Base-by-base conservation (phyloP, 768 basidiomycete genomes). In the Erythrobasidium yunnanense region DNA sequence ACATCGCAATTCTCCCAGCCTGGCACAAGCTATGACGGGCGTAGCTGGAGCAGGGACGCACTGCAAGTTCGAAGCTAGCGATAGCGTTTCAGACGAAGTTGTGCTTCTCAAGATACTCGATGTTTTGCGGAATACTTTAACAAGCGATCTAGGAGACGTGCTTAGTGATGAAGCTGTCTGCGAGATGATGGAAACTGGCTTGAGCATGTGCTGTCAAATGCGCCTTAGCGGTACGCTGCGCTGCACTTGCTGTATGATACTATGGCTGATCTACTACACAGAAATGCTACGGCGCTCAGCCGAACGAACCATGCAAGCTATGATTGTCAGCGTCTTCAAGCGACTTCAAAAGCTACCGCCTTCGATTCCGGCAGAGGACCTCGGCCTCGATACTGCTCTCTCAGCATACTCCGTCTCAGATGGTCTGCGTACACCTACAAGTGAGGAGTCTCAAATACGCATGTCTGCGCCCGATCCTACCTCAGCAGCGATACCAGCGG, bases 31-130 rank as follows among this genome's bases (percentile, higher is more conserved):
- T 4, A 81, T 97, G 55, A 80, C 84, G 18, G 88, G 90, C 68
- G 81, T 95, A 66, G 92, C 91, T 75, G 86, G 83, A 67, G 85
- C 93, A 0, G 83, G 92, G 13, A 90, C 93, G 4, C 89, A 90
- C 73, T 96, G 93, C 81, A 91, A 93, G 78, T 99, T 99, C 73
- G 93, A 97, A 77, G 88, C 89, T 2, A 93, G 88, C 73, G 91
- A 96, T 74, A 89, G 89, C 1, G 90, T 91, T n/a, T 88, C 90
- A 4, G 95, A 99, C 77, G 95, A 99, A 76, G 87, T 95, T 6
- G 92, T 96, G 7, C 80, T 97, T 5, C 81, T 93, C 69, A 88
- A 85, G 75, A 90, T 97, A 66, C 83, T 97, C 80, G 82, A 85
- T 6, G 85, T 97, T 18, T 49, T 75, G 47, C 66, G 72, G 54